Base-by-base conservation (phyloP, 2,329 filamentous ascomycete genomes). In the Exophiala alcalophila region DNA sequence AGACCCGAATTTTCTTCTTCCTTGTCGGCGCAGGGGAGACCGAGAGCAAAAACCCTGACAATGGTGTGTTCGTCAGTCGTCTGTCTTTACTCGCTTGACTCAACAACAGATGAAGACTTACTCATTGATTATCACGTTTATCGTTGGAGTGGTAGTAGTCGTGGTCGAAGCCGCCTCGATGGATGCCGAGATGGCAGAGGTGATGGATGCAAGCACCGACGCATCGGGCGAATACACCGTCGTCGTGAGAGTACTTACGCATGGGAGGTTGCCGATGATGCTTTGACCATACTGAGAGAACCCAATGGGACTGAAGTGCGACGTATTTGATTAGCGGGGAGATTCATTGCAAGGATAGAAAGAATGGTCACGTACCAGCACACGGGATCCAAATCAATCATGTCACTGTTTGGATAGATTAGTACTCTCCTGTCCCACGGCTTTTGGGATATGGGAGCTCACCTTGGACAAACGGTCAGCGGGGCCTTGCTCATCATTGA, bases 401-500 rank as follows among this genome's bases (percentile, higher is more conserved):
- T 50, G 31, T 47, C 47, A 33, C 47, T 50, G 27, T 15, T 4
- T 5, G 18, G 15, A 29, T 24, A 34, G 21, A 26, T 40, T 14
- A 44, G 25, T 15, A 36, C 5, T 11, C 14, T 32, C 18, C 12
- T 26, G 25, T 14, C 14, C 11, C 12, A 14, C 14, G 3, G 9
- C 8, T 5, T 4, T 16, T 24, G 5, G 8, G 14, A 19, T 24
- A 16, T 23, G 28, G 30, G 20, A 4, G 16, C 25, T 35, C n/a
- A 49, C 46, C 46, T 49, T 29, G 47, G 47, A 40, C 47, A 50
- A 12, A 50, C 39, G 7, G 43, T 47, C 24, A 50, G 39, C 15
- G 47, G 47, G 18, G 42, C 39, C 20, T 44, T 31, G 32, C 44
- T 50, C 21, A 50, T 24, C 39, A 47, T 47, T 20, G 47, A 47